Conservation (phyloP, 331 rosid genomes). For the Rosa hybrid region DNA sequence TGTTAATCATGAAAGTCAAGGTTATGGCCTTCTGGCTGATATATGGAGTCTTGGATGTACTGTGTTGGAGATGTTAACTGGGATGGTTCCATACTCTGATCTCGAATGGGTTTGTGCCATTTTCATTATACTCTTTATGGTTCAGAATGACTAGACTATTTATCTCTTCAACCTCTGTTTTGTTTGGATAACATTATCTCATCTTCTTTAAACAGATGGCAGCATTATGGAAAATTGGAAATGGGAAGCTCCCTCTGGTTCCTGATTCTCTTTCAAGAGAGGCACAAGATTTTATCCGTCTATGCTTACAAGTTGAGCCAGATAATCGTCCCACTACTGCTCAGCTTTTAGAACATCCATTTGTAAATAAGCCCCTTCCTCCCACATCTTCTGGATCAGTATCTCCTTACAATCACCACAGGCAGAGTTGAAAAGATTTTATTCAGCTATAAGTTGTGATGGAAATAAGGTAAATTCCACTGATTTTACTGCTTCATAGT, state of each 20-base stretch:
- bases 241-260: constrained; percentile 60
- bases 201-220: constrained; percentile 53
- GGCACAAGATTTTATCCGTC: constrained; percentile 63
- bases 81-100: constrained; percentile 61
- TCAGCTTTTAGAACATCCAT: constrained; percentile 69
- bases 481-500: constrained; percentile 7
- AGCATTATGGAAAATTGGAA: constrained; percentile 56
- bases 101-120: constrained; percentile 59
- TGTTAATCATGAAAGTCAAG: constrained; percentile 59
- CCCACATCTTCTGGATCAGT: constrained; percentile 59
- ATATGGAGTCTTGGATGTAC: constrained; percentile 99
- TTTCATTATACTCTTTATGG: neutral
- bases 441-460: constrained; percentile 16
- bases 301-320: constrained; percentile 73
- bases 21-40: constrained; percentile 92
- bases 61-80: constrained; percentile 88
- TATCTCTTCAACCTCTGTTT: constrained; percentile 13
- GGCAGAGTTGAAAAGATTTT: constrained; percentile 37
- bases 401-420: constrained; percentile 52
- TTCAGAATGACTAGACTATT: neutral
- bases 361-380: constrained; percentile 61
- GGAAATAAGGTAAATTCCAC: constrained; percentile 43
- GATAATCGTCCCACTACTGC: constrained; percentile 66
- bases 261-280: constrained; percentile 73
- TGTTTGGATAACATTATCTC: constrained; percentile 24